Evolutionary conservation across 176 grass and related monocot species (phyloP).

Genomic region (Poa pratensis): DNA sequence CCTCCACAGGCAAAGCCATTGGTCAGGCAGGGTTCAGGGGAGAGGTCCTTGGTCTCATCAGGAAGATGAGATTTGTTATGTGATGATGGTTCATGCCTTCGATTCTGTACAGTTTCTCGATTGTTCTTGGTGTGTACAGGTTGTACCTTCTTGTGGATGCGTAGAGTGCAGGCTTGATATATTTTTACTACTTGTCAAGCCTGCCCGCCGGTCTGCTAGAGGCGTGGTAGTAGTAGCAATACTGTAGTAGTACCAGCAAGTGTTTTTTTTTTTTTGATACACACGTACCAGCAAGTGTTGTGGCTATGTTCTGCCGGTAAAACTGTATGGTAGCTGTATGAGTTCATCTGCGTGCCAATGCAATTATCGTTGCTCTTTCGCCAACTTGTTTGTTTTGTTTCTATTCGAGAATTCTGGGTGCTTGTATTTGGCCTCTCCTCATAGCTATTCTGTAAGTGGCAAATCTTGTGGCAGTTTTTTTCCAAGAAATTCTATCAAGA

Average conservation of each 20-base stretch:
- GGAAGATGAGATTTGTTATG: conserved; percentile 70
- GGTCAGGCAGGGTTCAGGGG: conserved; percentile 43
- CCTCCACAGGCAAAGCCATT: conserved; percentile 33
- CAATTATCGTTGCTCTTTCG: not conserved
- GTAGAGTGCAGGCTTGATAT: conserved; percentile 48
- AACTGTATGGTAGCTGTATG: conserved; percentile 32
- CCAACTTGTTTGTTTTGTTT: not conserved
- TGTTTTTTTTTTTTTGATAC: no score
- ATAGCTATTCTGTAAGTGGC: not conserved
- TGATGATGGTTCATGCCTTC: conserved; percentile 32
- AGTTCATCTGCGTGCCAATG: conserved; percentile 29
- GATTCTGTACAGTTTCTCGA: conserved; percentile 57
- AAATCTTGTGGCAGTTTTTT: no score
- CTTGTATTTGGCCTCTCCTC: not conserved
- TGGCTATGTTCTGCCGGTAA: not conserved
- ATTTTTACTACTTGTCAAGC: conserved; percentile 60
- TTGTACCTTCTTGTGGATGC: conserved; percentile 42
- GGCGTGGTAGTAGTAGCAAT: conserved; percentile 46
- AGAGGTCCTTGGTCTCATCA: conserved; percentile 63
- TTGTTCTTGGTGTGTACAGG: conserved; percentile 53
- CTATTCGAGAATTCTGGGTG: not conserved
- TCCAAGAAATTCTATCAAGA: not conserved
- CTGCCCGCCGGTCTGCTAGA: conserved; percentile 20
- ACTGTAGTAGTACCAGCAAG: conserved; percentile 30
- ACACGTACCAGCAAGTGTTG: conserved; percentile 24